Base-by-base conservation (phyloP, 352 stramenopile genomes). In the Albugo candida region DNA sequence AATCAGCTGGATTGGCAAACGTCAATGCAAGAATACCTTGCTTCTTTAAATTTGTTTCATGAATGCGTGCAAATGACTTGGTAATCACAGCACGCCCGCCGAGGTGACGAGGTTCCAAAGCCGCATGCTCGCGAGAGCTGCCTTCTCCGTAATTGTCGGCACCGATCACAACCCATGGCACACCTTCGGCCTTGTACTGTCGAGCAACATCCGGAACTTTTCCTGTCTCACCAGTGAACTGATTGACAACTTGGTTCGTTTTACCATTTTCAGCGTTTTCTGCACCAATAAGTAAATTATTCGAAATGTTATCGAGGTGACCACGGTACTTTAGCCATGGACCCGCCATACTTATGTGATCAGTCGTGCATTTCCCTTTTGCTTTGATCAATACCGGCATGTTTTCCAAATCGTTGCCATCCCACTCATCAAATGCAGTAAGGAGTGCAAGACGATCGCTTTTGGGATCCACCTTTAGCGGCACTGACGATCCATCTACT, bases 11-110 rank as follows among this genome's bases (percentile, higher is more conserved):
- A 75, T 94, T 83, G 19, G 74, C 81, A 60, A 96, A 96, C 48
- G 78, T 93, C 48, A 96, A 67, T 36, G 83, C 79, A 13, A 96
- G 75, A 82, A 96, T 94, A 57, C 85, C 85, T 65, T 96, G 85
- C 79, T 96, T 96, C 81, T 96, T 96, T 59, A 96, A 62, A 70
- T 96, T 96, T 27, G 85, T 96, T 69, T 96, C 85, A 72, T 96
- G 85, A 58, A 96, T 96, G 64, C 85, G 81, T 37, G 85, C 85
- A 58, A 96, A 96, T 63, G 78, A 93, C 69, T 94, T 94, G 35
- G 92, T 78, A 38, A 96, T 89, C 38, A 96, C 81, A 48, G 85
- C 85, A 47, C 77, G 67, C 53, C 82, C 85, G 40, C 83, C 83
- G 44, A 96, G 70, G 66, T 94, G 82, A 47, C 85, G 81, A 20